Percentiles rank a stretch among this genome's conserved stretches.
These are phyloP conservation scores for Angomonas deanei DNA, from an alignment of 208 protist genomes.

Conservation along the genomic window DNA sequence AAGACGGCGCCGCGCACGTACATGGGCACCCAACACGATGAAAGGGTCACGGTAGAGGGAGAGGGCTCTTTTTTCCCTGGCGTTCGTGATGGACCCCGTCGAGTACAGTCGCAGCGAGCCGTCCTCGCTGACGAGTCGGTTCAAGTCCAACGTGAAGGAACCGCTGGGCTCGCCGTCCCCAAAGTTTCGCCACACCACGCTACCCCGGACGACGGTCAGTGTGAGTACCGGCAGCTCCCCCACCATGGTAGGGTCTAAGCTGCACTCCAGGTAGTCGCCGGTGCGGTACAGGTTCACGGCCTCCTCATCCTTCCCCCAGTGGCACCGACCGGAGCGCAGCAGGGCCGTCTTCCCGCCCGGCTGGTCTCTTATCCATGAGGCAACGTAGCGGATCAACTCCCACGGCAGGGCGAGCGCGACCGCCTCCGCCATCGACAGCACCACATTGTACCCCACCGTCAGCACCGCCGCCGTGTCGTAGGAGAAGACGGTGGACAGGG, in stretches of 20 bases:
- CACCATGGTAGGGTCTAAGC: not conserved
- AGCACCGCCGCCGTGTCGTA: conserved; percentile 14
- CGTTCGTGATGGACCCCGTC: conserved; percentile 31
- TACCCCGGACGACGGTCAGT: conserved; percentile 18
- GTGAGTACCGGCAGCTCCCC: conserved; percentile 26
- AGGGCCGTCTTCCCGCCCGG: not conserved
- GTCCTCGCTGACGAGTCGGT: conserved; percentile 8
- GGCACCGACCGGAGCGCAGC: conserved; percentile 12
- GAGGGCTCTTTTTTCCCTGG: not conserved
- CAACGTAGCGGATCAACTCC: conserved; percentile 43
- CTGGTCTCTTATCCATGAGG: conserved; percentile 23
- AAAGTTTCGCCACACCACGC: not conserved
- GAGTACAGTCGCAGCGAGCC: conserved; percentile 37
- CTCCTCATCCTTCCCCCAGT: conserved; percentile 10
- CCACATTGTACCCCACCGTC: conserved; percentile 12
- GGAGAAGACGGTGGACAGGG: conserved; percentile 35
- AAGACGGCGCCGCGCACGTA: conserved; percentile 37
- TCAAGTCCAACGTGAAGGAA: conserved; percentile 29
- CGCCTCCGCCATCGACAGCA: conserved; percentile 24
- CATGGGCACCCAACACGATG: conserved; percentile 39
- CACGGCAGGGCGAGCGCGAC: conserved; percentile 24
- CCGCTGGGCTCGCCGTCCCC: not conserved
- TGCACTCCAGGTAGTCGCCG: conserved; percentile 19
- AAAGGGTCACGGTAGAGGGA: conserved; percentile 17
- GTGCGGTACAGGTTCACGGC: conserved; percentile 22